Evolutionary conservation across 2,329 filamentous ascomycete species (phyloP).

Genomic region (Aspergillus aculeatus): DNA sequence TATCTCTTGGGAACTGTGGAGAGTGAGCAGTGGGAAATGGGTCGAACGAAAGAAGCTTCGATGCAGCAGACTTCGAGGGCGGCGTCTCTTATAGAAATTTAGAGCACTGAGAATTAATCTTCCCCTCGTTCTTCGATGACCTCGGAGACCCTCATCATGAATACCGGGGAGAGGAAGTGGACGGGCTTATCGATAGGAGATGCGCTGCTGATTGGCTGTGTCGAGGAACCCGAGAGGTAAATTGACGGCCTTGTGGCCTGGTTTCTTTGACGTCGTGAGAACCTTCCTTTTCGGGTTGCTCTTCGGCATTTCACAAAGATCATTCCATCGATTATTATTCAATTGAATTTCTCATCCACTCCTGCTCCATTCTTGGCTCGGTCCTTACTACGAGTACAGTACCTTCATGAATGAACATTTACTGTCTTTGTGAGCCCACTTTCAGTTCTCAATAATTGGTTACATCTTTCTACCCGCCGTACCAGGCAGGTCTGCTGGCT

Average conservation of each 20-base stretch:
- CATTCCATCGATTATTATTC: too few species aligned
- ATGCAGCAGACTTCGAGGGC: conserved; percentile 6
- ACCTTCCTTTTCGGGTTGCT: conserved; percentile 36
- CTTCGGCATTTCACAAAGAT: conserved; percentile 12
- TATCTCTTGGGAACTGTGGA: not conserved
- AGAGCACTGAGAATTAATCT: too few species aligned
- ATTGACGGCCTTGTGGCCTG: conserved; percentile 20
- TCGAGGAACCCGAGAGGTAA: not conserved
- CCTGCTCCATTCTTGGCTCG: not conserved
- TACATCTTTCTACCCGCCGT: too few species aligned
- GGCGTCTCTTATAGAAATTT: not conserved
- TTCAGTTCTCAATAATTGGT: too few species aligned
- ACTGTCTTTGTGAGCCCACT: too few species aligned
- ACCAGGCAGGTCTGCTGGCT: too few species aligned
- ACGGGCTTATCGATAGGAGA: conserved; percentile 22
- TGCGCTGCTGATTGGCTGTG: conserved; percentile 13
- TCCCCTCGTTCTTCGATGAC: too few species aligned
- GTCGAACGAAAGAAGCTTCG: conserved; percentile 1
- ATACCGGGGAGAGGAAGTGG: too few species aligned
- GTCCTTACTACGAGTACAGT: too few species aligned
- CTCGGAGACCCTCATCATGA: too few species aligned
- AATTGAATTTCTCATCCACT: not conserved
- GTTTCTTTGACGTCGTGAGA: conserved; percentile 27
- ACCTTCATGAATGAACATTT: too few species aligned
- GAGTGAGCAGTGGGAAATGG: not conserved